Evolutionary conservation across 345 rosid genomes (phyloP), one percentile per base, ranked within the genome.

Genomic region (Passiflora organensis): DNA sequence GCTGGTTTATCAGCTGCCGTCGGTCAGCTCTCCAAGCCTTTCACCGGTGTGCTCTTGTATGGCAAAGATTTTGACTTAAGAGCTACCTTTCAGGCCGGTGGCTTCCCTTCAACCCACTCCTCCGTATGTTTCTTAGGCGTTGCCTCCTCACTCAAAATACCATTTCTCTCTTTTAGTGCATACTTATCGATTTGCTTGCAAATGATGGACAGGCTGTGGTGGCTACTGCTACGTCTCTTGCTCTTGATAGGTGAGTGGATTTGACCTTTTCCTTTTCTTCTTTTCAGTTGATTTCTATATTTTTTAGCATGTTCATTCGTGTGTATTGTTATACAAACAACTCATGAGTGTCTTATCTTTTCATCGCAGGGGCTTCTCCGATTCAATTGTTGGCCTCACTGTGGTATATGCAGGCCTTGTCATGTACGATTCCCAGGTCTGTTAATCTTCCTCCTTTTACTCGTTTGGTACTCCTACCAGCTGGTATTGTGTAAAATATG

Each of bases 61-160:
- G 79, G 83, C 43, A 83, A 52, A 72, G 69, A 71, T n/a, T 62
- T 91, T 16, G 86, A 91, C 60, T 71, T 80, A 50, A 80, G 51
- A 72, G 45, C 76, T 50, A 74, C 80, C 2, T 38, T 85, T 32
- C 87, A 72, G 54, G 78, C 97, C 46, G 97, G 97, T 6, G 97
- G 97, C 24, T 87, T 87, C 78, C 97, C 97, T 67, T 91, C 97
- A 43, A 76, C 95, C 34, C 96, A 91, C 79, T 91, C 97, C 59
- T 77, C 87, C 32, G 91, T 84, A 70, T 48, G 78, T 41, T 37
- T 18, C 28, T 37, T 23, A 0, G 1, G 20, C 25, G 55, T 19
- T 17, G 14, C n/a, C 0, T 28, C 19, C 14, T 23, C 18, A 3
- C 13, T 14, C 13, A 20, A 15, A 13, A 32, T 14, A 58, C 42